A percentile compares a stretch with the other conserved stretches of the same genome.
Evolutionary conservation across 371 early-diverging fungal species (phyloP).

Genomic region (Phascolomyces articulosus): DNA sequence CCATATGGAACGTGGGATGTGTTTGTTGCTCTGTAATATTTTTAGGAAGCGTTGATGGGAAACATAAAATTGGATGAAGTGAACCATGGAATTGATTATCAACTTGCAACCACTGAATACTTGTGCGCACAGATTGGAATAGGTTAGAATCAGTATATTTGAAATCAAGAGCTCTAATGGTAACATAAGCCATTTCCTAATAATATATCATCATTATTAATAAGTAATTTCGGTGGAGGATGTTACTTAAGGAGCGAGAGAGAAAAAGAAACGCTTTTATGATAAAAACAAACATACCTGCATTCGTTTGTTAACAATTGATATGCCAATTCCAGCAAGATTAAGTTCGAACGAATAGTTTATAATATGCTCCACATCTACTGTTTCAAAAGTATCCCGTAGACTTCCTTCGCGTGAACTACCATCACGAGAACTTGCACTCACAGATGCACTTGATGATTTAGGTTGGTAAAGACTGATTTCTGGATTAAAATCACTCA

Average conservation of each 20-base stretch:
- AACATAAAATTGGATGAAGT: slow-evolving; percentile 80
- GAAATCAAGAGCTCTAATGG: slow-evolving; percentile 68
- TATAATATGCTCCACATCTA: slow-evolving; percentile 42
- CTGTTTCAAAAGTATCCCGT: slow-evolving; percentile 60
- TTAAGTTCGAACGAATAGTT: slow-evolving; percentile 35
- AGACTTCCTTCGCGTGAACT: slow-evolving; percentile 36
- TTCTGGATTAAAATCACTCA: slow-evolving; percentile 73
- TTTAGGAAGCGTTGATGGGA: slow-evolving; percentile 76
- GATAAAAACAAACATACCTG: slow-evolving; percentile 26
- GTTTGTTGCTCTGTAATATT: slow-evolving; percentile 45
- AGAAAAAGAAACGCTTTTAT: neutral
- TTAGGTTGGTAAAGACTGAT: slow-evolving; percentile 64
- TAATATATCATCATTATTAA: neutral
- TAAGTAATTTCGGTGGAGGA: neutral
- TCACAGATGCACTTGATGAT: slow-evolving; percentile 35
- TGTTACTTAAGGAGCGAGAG: neutral
- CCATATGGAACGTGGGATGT: slow-evolving; percentile 61
- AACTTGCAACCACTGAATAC: slow-evolving; percentile 78
- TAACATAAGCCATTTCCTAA: slow-evolving; percentile 79
- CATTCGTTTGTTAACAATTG: slow-evolving; percentile 63
- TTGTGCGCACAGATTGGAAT: slow-evolving; percentile 64
- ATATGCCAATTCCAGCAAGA: slow-evolving; percentile 75
- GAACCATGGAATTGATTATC: slow-evolving; percentile 86
- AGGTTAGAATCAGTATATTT: slow-evolving; percentile 70
- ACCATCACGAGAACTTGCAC: slow-evolving; percentile 33